Evolutionary conservation across 495 filamentous ascomycete species (phyloP).

Genomic region (Astrothelium subdiscretum): DNA sequence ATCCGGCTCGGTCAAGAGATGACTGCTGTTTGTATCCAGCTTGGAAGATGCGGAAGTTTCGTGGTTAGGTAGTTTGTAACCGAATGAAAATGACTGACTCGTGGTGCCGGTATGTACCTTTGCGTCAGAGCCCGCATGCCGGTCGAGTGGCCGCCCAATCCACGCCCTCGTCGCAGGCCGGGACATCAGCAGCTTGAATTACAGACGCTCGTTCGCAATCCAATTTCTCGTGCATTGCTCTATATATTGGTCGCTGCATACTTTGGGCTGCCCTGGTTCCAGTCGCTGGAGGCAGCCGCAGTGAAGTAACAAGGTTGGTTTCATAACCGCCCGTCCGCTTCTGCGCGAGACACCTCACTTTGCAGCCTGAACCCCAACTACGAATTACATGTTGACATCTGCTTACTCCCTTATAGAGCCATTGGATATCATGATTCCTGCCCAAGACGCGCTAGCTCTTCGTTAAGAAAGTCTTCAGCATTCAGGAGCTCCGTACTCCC

Average conservation of each 20-base stretch:
- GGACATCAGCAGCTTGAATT: background rate
- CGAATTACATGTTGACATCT: background rate
- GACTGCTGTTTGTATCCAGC: background rate
- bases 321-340: background rate
- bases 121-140: background rate
- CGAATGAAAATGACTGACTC: slow-evolving; percentile 1
- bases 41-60: background rate
- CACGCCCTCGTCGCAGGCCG: background rate
- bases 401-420: background rate
- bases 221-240: background rate
- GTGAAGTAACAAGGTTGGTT: background rate
- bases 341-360: background rate
- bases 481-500: slow-evolving; percentile 92
- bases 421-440: slow-evolving; percentile 31
- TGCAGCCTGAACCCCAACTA: background rate
- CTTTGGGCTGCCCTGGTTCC: background rate
- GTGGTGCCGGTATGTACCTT: slow-evolving; percentile 1
- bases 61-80: background rate
- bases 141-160: background rate
- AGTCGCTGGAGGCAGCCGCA: background rate
- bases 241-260: background rate
- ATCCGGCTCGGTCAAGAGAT: background rate
- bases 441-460: slow-evolving; percentile 72
- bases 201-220: background rate
- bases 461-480: slow-evolving; percentile 71